Evolutionary conservation across 2,329 filamentous ascomycete species (phyloP).

Genomic region (Leptodontidium sp.): DNA sequence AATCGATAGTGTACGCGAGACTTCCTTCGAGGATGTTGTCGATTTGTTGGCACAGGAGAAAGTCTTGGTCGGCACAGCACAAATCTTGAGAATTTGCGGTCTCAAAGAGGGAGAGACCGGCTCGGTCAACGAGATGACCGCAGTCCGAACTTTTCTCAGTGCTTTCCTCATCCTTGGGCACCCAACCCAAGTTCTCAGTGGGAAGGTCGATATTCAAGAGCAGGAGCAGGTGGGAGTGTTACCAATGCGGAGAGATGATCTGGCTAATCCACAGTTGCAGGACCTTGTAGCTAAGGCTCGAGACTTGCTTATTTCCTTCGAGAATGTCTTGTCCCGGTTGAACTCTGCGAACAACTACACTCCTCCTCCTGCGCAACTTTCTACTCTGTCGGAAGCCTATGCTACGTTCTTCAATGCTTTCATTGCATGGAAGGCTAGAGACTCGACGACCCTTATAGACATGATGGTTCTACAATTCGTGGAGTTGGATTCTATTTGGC

Average conservation of each 20-base stretch:
- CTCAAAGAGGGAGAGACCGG: slow-evolving; percentile 70
- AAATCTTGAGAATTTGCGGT: slow-evolving; percentile 73
- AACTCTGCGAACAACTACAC: slow-evolving; percentile 72
- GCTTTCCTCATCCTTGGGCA: slow-evolving; percentile 83
- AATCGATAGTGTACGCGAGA: slow-evolving; percentile 73
- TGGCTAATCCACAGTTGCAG: slow-evolving; percentile 69
- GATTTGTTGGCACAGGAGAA: slow-evolving; percentile 71
- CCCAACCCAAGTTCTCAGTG: slow-evolving; percentile 79
- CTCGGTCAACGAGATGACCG: slow-evolving; percentile 73
- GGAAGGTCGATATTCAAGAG: slow-evolving; percentile 67
- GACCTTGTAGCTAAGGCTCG: slow-evolving; percentile 81
- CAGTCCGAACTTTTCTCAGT: slow-evolving; percentile 78
- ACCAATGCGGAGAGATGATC: slow-evolving; percentile 59
- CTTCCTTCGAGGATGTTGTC: slow-evolving; percentile 78
- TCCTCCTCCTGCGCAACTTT: slow-evolving; percentile 67
- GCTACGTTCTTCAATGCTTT: slow-evolving; percentile 81
- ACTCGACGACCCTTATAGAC: slow-evolving; percentile 79
- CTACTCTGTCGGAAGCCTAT: slow-evolving; percentile 73
- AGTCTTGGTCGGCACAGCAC: slow-evolving; percentile 71
- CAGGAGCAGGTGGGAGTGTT: slow-evolving; percentile 64
- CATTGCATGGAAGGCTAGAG: slow-evolving; percentile 83
- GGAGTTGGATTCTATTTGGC: slow-evolving; percentile 83
- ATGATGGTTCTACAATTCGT: slow-evolving; percentile 90
- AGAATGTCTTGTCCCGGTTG: slow-evolving; percentile 73
- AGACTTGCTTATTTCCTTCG: slow-evolving; percentile 80